A percentile compares a stretch with the other conserved stretches of the same genome.
These are phyloP conservation scores for Aurifilum marmelostoma DNA, from an alignment of 2,329 filamentous ascomycete genomes.

Conservation along the genomic window DNA sequence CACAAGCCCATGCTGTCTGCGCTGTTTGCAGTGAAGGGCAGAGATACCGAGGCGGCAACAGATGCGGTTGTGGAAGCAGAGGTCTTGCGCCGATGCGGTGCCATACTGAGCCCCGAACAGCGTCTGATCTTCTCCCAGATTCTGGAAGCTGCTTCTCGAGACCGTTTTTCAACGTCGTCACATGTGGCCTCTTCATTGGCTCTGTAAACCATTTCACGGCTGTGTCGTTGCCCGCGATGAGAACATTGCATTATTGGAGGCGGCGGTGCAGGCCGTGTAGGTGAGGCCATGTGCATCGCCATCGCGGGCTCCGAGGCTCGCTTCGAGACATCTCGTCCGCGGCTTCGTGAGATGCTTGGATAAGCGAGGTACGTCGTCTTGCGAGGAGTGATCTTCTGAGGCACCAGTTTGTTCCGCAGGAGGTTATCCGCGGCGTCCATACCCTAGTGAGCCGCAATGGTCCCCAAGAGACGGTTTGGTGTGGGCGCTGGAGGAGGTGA, in stretches of 20 bases:
- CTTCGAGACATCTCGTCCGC: constrained; percentile 28
- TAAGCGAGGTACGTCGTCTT: constrained; percentile 27
- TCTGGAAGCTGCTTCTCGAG: constrained; percentile 20
- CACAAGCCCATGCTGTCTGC: constrained; percentile 2
- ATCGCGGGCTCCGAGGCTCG: not conserved
- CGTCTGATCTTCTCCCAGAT: constrained; percentile 27
- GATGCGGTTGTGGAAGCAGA: constrained; percentile 12
- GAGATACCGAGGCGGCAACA: constrained; percentile 11
- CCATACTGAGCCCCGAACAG: constrained; percentile 22
- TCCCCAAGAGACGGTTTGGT: constrained; percentile 45
- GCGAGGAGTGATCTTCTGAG: constrained; percentile 21
- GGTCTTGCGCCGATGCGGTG: not conserved
- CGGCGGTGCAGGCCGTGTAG: constrained; percentile 10
- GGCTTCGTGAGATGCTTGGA: constrained; percentile 7
- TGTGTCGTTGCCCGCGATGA: not conserved
- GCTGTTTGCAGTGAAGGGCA: constrained; percentile 6
- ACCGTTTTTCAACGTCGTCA: not conserved
- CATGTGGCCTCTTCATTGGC: not conserved
- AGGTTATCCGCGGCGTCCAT: constrained; percentile 46
- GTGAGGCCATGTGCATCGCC: not conserved
- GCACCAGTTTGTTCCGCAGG: constrained; percentile 39
- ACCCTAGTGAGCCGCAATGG: constrained; percentile 56
- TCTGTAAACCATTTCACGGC: not conserved
- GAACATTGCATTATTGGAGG: not conserved
- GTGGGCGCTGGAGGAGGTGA: constrained; percentile 46